Base-by-base conservation (phyloP, 1,139 yeast genomes). In the Zhuliangozyma blackwelliae region DNA sequence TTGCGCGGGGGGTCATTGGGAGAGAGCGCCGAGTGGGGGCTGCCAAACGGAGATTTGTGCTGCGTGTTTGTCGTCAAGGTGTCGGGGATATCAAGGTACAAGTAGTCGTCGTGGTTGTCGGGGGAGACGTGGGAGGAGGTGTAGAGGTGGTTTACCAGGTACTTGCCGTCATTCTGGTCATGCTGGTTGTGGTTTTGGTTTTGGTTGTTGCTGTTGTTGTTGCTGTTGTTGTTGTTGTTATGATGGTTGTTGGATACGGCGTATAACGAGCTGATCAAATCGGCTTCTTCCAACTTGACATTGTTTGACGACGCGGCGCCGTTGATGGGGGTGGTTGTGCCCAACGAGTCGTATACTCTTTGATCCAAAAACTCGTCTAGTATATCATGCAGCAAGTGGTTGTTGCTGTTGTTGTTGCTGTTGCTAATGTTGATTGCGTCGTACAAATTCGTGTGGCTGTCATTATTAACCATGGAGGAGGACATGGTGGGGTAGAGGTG, bases 301-400 rank as follows among this genome's bases (percentile, higher is more conserved):
- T 33, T 20, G 29, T 27, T 29, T 9, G 23, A 3, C 9, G 23
- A 22, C 10, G 9, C 23, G 5, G 9, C 23, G 5, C 21, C 25
- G 8, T 39, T 28, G 11, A 43, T 52, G 3, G 64, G 64, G 3
- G 63, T 54, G 37, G 50, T 57, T 16, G 53, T 49, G 9, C 59
- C 60, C 34, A 61, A 44, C 13, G 63, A 56, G 25, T 73, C 79
- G 44, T 74, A 76, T 2, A 76, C 72, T 38, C 82, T 58, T 48
- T 73, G 76, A 52, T 77, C 83, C 37, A 77, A 59, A 46, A 77
- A 77, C 52, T 77, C 83, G 47, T 75, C 80, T 36, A 77, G 52
- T 28, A 69, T 65, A 41, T 69, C 74, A 32, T 65, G 70, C 36
- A 36, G 29, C 12, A 31, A 33, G 7, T 25, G 32, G 28, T 32